phyloP scores from a whole-genome alignment of 371 early-diverging fungal species.

The Syncephalastrum sp. region DNA sequence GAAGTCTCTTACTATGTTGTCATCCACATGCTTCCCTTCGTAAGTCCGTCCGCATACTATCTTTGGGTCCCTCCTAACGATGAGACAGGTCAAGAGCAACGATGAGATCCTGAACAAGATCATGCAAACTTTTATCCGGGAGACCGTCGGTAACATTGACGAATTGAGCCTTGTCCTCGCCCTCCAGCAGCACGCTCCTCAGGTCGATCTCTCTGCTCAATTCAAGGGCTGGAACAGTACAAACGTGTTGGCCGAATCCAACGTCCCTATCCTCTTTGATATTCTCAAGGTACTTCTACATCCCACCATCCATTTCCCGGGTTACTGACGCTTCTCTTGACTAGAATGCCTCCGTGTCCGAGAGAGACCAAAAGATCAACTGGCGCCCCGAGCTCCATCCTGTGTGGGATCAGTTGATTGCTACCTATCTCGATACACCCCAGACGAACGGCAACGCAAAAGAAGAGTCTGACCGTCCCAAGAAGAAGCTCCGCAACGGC shows the following conservation, averaged over 20 bases:
- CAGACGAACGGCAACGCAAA: constrained; percentile 13
- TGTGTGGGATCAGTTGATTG: constrained; percentile 74
- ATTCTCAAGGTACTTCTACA: constrained; percentile 50
- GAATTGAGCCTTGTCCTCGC: constrained; percentile 68
- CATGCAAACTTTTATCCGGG: constrained; percentile 49
- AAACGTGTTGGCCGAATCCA: constrained; percentile 53
- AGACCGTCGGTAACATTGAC: constrained; percentile 66
- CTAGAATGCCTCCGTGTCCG: constrained; percentile 17
- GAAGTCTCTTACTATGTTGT: constrained; percentile 77
- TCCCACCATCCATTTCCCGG: too few species aligned
- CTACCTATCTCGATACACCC: constrained; percentile 44
- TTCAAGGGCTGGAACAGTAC: constrained; percentile 53
- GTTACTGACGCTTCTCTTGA: neutral
- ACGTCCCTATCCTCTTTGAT: constrained; percentile 53
- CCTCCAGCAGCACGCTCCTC: constrained; percentile 46
- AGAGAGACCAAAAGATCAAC: constrained; percentile 51
- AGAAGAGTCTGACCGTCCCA: constrained; percentile 20
- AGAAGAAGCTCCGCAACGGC: constrained; percentile 19
- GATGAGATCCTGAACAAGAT: constrained; percentile 45
- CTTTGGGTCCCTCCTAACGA: constrained; percentile 10
- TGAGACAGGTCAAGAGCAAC: constrained; percentile 29
- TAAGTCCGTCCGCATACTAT: constrained; percentile 24
- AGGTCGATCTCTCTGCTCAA: constrained; percentile 33
- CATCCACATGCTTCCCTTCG: constrained; percentile 56
- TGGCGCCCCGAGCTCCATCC: constrained; percentile 82